These are phyloP conservation scores for Astrothelium subdiscretum DNA, from an alignment of 495 filamentous ascomycete species.

Conservation along the genomic window DNA sequence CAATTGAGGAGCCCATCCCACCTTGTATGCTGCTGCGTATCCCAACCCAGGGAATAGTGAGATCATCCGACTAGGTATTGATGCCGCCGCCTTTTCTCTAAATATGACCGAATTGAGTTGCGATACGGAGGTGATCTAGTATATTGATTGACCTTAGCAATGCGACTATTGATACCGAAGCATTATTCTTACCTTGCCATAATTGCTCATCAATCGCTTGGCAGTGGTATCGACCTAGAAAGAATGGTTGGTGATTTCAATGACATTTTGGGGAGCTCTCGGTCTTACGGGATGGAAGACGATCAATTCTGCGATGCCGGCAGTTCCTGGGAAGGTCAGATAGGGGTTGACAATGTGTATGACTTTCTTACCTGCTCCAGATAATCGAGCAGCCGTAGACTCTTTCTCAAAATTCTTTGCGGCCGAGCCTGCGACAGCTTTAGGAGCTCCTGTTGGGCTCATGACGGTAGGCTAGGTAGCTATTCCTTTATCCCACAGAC, in stretches of 20 bases:
- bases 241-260: neutral
- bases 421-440: neutral
- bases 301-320: conserved; percentile 90
- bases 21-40: conserved; percentile 97
- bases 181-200: conserved; percentile 49
- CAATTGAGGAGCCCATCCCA: conserved; percentile 23
- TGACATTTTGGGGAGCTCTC: conserved; percentile 17
- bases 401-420: conserved; percentile 71
- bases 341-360: neutral
- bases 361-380: conserved; percentile 90
- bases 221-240: conserved; percentile 73
- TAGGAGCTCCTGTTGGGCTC: neutral
- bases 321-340: conserved; percentile 50
- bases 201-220: conserved; percentile 99
- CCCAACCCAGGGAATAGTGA: conserved; percentile 94
- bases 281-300: conserved; percentile 73
- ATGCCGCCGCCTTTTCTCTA: conserved; percentile 73
- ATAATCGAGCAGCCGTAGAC: conserved; percentile 71
- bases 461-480: neutral
- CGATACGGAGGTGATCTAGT: conserved; percentile 45
- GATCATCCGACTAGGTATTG: conserved; percentile 67
- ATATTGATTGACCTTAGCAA: conserved; percentile 5
- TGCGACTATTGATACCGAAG: neutral
- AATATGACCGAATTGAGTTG: conserved; percentile 86
- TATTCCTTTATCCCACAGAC: too few relatives aligned